Evolutionary conservation across 2,329 filamentous ascomycete genomes (phyloP).

Genomic region (Aspergillus brunneoviolaceus): DNA sequence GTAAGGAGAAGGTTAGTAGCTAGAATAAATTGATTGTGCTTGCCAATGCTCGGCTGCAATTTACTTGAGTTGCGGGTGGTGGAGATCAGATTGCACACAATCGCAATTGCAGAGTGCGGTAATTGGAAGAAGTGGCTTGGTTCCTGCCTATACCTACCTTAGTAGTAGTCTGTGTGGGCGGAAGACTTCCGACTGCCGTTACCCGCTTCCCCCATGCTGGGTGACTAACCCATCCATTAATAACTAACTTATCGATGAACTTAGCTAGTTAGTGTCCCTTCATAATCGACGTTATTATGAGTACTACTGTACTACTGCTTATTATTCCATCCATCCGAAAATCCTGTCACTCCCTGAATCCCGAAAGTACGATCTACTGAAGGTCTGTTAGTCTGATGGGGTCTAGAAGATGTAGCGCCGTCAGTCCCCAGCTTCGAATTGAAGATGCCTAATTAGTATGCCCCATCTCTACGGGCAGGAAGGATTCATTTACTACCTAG

Average conservation of each 20-base stretch:
- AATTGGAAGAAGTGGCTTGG: not conserved
- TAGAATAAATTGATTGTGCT: not conserved
- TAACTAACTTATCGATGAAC: not conserved
- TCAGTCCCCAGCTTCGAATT: not conserved
- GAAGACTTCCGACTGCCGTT: constrained; percentile 7
- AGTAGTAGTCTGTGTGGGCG: not conserved
- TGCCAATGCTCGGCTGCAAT: not conserved
- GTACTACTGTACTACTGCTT: not conserved
- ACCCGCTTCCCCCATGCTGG: not conserved
- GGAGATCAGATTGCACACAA: not conserved
- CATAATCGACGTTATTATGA: not conserved
- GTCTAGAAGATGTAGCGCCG: not conserved
- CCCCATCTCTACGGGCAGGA: not conserved
- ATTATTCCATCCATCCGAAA: not conserved
- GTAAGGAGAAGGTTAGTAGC: no score
- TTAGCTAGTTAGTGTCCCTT: not conserved
- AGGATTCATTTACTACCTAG: not conserved
- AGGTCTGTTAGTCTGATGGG: not conserved
- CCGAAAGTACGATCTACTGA: not conserved
- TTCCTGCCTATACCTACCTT: not conserved
- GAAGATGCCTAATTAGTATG: not conserved
- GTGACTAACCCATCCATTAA: not conserved
- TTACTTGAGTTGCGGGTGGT: not conserved
- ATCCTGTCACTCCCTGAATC: not conserved
- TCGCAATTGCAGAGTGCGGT: not conserved